Evolutionary conservation across 2,329 filamentous ascomycete genomes (phyloP).

Genomic region (Clarireedia sp.): DNA sequence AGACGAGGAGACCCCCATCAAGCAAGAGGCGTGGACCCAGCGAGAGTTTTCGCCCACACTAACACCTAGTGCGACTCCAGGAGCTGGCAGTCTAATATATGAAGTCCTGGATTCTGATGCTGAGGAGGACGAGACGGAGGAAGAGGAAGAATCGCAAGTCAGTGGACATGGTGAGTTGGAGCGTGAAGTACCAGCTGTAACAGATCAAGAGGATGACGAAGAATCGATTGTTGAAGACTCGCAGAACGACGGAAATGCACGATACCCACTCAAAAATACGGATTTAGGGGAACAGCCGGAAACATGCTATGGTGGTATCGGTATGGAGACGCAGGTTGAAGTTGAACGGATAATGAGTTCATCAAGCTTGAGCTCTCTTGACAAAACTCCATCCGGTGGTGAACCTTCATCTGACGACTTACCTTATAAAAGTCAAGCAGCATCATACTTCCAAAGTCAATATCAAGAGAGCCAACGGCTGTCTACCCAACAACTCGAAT

Average conservation of each 20-base stretch:
- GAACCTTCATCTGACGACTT: slow-evolving; percentile 5
- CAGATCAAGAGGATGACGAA: background rate
- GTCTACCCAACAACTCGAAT: slow-evolving; percentile 39
- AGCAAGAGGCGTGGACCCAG: background rate
- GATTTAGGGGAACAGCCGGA: slow-evolving; percentile 14
- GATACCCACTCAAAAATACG: background rate
- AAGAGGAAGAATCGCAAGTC: background rate
- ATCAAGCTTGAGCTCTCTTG: background rate
- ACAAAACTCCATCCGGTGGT: background rate
- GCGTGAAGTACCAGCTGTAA: too few species aligned
- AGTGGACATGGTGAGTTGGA: background rate
- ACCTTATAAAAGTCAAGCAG: background rate
- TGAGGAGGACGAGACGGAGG: slow-evolving; percentile 14
- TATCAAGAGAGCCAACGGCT: slow-evolving; percentile 42
- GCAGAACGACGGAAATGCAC: background rate
- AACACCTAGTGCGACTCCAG: background rate
- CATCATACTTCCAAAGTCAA: slow-evolving; percentile 17
- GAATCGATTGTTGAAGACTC: background rate
- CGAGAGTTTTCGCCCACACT: background rate
- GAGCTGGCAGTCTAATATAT: slow-evolving; percentile 7
- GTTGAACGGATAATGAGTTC: slow-evolving; percentile 12
- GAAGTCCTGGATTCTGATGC: slow-evolving; percentile 27
- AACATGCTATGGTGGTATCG: slow-evolving; percentile 26
- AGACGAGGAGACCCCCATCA: slow-evolving; percentile 6
- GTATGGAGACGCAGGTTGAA: slow-evolving; percentile 21